Conservation (phyloP, 257 asterid species). For the Solanum etuberosum region DNA sequence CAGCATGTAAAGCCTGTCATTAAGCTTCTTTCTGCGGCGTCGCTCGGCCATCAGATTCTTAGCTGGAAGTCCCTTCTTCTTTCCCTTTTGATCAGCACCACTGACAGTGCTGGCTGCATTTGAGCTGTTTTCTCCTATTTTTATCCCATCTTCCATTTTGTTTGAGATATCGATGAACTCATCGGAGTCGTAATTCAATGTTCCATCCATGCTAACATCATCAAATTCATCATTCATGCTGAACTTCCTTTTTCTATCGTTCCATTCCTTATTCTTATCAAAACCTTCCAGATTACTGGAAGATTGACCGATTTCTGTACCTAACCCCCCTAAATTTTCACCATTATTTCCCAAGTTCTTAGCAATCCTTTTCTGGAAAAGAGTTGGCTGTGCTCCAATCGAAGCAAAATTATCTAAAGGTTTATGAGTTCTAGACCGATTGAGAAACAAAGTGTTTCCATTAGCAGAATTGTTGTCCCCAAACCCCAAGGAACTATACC, state of each 20-base stretch:
- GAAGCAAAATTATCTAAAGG: conserved; percentile 52
- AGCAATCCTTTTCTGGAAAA: conserved; percentile 65
- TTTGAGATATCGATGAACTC: conserved; percentile 39
- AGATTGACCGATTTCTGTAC: conserved; percentile 15
- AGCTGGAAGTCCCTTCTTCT: conserved; percentile 88
- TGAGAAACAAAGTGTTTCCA: conserved; percentile 27
- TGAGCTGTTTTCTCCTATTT: conserved; percentile 34
- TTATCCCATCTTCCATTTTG: conserved; percentile 20
- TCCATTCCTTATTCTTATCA: conserved; percentile 9
- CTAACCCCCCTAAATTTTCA: conserved; percentile 24
- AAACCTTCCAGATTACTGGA: conserved; percentile 25
- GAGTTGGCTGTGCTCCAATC: conserved; percentile 53
- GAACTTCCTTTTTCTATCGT: conserved; percentile 38
- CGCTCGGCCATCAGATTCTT: conserved; percentile 96
- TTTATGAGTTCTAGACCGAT: conserved; percentile 58
- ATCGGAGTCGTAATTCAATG: conserved; percentile 65
- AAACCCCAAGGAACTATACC: conserved; percentile 28
- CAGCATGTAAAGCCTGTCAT: conserved; percentile 88
- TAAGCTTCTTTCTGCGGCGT: conserved; percentile 91
- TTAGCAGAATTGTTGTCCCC: conserved; percentile 20
- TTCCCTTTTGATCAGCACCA: conserved; percentile 46
- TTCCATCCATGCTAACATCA: conserved; percentile 67
- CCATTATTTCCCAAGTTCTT: conserved; percentile 23
- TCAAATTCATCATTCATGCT: conserved; percentile 50
- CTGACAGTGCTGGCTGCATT: conserved; percentile 27